A percentile compares a stretch with the other conserved stretches of the same genome.
Evolutionary conservation across 768 basidiomycete species (phyloP).

Genomic region (Mycena sanguinolenta): DNA sequence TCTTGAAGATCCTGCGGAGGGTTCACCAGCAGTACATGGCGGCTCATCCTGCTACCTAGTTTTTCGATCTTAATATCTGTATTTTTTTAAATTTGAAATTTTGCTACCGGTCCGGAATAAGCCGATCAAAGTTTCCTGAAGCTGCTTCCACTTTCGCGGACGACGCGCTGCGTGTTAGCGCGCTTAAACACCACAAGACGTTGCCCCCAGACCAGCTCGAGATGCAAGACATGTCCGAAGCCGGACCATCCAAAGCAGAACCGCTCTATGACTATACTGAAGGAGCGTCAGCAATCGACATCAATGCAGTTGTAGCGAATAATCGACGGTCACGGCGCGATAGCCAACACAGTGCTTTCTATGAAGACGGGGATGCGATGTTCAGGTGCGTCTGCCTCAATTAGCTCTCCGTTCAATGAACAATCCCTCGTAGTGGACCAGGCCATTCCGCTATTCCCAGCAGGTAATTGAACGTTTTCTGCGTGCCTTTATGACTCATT

Average conservation of each 20-base stretch:
- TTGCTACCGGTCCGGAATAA: not conserved
- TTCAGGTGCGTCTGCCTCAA: slow-evolving; percentile 52
- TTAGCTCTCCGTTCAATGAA: not conserved
- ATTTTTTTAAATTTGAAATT: too few species aligned
- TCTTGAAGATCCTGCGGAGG: slow-evolving; percentile 62
- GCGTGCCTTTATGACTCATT: slow-evolving; percentile 9
- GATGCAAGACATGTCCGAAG: slow-evolving; percentile 57
- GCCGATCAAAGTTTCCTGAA: not conserved
- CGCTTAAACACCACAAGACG: slow-evolving; percentile 13
- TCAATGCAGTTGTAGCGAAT: slow-evolving; percentile 69
- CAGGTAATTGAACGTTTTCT: slow-evolving; percentile 43
- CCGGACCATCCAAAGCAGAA: slow-evolving; percentile 47
- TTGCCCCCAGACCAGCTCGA: slow-evolving; percentile 15
- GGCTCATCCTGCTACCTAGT: slow-evolving; percentile 5
- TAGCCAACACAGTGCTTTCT: slow-evolving; percentile 72
- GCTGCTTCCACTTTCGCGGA: not conserved
- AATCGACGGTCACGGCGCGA: slow-evolving; percentile 70
- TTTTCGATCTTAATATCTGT: not conserved
- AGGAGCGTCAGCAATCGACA: slow-evolving; percentile 84
- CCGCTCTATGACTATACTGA: slow-evolving; percentile 82
- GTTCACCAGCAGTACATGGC: slow-evolving; percentile 51
- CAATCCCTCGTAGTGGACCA: slow-evolving; percentile 64
- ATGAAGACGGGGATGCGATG: slow-evolving; percentile 75
- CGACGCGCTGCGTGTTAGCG: not conserved
- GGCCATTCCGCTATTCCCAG: slow-evolving; percentile 80